Evolutionary conservation across 2,329 filamentous ascomycete genomes (phyloP).

Genomic region (Claviceps maximensis): DNA sequence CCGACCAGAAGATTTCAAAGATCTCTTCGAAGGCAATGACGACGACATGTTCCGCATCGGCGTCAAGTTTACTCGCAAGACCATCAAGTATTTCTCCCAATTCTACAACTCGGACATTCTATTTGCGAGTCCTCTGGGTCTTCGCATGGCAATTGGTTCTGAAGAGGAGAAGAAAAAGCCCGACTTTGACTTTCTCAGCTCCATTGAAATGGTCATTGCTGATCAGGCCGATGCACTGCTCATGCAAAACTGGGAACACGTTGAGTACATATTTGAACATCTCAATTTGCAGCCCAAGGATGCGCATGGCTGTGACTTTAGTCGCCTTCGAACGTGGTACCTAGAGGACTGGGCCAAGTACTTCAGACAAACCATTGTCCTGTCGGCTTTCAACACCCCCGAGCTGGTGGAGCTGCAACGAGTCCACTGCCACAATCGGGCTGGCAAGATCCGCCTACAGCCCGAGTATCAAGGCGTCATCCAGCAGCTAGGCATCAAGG

Average conservation of each 20-base stretch:
- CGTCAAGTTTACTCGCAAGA: constrained; percentile 95
- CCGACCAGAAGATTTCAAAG: constrained; percentile 74
- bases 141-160: constrained; percentile 81
- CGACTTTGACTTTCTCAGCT: constrained; percentile 85
- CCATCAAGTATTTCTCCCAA: constrained; percentile 83
- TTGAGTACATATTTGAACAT: constrained; percentile 82
- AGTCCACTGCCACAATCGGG: constrained; percentile 63
- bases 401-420: constrained; percentile 74
- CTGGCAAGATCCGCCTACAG: constrained; percentile 64
- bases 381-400: constrained; percentile 75
- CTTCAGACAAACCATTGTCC: constrained; percentile 73
- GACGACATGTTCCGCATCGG: constrained; percentile 95
- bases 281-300: constrained; percentile 84
- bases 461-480: constrained; percentile 59
- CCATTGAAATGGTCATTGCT: constrained; percentile 78
- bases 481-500: constrained; percentile 55
- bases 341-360: constrained; percentile 72
- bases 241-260: constrained; percentile 98
- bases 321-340: constrained; percentile 81
- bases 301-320: constrained; percentile 86
- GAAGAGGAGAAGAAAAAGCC: constrained; percentile 47
- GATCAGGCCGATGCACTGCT: constrained; percentile 88
- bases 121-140: constrained; percentile 75
- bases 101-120: constrained; percentile 98
- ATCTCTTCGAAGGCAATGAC: constrained; percentile 87